A percentile compares a stretch with the other conserved stretches of the same genome.
Conservation (phyloP, 768 basidiomycete species). For the Daedaleopsis sinensis region DNA sequence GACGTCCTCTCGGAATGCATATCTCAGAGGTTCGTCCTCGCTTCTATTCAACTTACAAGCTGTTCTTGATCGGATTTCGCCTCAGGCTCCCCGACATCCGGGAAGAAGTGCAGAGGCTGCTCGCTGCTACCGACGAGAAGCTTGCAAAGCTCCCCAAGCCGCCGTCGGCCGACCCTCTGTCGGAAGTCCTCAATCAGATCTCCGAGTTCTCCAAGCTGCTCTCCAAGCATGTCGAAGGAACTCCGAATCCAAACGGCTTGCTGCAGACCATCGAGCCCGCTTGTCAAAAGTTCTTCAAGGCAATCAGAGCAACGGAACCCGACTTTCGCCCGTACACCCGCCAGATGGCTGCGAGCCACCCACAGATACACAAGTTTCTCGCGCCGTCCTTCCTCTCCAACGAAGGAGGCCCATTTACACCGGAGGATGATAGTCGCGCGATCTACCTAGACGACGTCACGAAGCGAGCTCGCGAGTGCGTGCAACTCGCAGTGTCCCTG, state of each 20-base stretch:
- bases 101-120: conserved; percentile 53
- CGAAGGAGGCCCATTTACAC: conserved; percentile 22
- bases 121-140: conserved; percentile 41
- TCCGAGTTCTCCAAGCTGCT: conserved; percentile 51
- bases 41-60: not conserved
- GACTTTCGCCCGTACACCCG: conserved; percentile 53
- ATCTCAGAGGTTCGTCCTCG: conserved; percentile 50
- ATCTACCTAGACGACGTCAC: conserved; percentile 61
- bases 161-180: conserved; percentile 57
- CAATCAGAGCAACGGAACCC: conserved; percentile 58
- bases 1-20: conserved; percentile 64
- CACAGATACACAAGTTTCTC: not conserved
- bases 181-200: conserved; percentile 56
- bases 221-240: conserved; percentile 50
- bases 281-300: conserved; percentile 48
- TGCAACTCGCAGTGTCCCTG: not conserved
- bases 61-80: too few relatives aligned
- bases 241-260: conserved; percentile 53
- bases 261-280: conserved; percentile 56
- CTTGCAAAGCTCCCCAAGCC: conserved; percentile 46
- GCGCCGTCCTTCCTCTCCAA: conserved; percentile 19
- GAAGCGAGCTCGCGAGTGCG: conserved; percentile 48
- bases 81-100: conserved; percentile 66
- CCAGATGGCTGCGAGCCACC: not conserved
- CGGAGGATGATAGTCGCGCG: conserved; percentile 7